Evolutionary conservation across 164 flowering plant species (phyloP), one percentile per base, ranked within the genome.

Genomic region (Vitis amurensis): DNA sequence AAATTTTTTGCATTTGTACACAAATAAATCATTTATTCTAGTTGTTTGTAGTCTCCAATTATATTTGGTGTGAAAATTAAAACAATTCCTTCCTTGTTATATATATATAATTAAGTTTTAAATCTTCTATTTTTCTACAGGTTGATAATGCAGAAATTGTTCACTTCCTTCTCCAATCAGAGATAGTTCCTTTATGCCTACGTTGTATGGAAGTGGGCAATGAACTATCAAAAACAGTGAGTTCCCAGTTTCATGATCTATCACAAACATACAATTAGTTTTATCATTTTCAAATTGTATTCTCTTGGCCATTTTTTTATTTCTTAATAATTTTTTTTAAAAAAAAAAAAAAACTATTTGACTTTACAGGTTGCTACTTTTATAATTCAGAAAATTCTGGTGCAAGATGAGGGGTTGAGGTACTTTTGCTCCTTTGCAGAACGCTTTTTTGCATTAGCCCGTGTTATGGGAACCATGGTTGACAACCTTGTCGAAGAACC

Each of bases 311-410:
- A 8, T 31, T 2, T 44, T 58, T 19, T 19, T 31, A 9, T 62
- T 1, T 11, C 19, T n/a, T 29, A 11, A 30, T 4, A 27, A 2
- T 14, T 72, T 0, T 16, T n/a, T 10, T 2, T 10, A 23, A 23
- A 23, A 23, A 1, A 23, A 23, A 23, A 1, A 23, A 23, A 23
- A 7, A 27, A 49, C 16, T 49, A 23, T 50, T 59, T 48, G 64
- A 11, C 23, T 13, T 44, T 63, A 44, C 79, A 82, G 85, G 75
- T 79, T 23, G 85, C 85, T 3, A 74, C 85, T 4, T 74, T 60
- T 68, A 74, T 82, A 19, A 29, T 82, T 60, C 60, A 76, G 1
- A 77, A 68, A 29, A 67, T 82, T 50, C 61, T 82, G 31, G 14
- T 14, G 52, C 48, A 60, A 49, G 73, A 69, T 2, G 73, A 44